Percentiles rank a stretch among this genome's conserved stretches.
phyloP scores from a whole-genome alignment of 768 basidiomycete genomes.

The Filobasidium wieringae region DNA sequence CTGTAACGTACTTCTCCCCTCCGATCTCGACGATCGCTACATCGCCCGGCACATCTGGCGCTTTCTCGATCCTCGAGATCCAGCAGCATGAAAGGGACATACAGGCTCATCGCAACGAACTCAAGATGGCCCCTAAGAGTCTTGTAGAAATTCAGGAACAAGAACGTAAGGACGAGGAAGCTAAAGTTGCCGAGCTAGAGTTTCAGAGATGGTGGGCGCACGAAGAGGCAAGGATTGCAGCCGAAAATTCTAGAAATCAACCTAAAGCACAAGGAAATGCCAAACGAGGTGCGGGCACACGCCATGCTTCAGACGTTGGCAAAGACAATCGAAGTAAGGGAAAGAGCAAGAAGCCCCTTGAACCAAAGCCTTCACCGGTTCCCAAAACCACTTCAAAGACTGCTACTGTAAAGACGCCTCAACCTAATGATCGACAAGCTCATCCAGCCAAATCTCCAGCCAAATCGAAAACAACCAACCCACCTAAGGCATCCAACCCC shows the following conservation, averaged over 20 bases:
- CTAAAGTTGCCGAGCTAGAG: conserved; percentile 50
- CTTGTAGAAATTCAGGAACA: conserved; percentile 77
- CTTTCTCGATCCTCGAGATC: conserved; percentile 67
- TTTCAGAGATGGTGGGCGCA: conserved; percentile 82
- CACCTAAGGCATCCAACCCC: too few relatives aligned
- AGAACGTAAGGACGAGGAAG: conserved; percentile 42
- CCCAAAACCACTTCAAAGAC: too few relatives aligned
- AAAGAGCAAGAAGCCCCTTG: too few relatives aligned
- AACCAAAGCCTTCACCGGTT: too few relatives aligned
- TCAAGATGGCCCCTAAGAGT: conserved; percentile 50
- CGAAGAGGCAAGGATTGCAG: conserved; percentile 43
- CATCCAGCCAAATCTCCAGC: too few relatives aligned
- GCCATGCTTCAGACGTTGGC: too few relatives aligned
- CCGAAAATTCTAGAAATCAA: not conserved
- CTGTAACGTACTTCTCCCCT: conserved; percentile 32
- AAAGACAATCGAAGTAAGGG: too few relatives aligned
- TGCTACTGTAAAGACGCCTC: too few relatives aligned
- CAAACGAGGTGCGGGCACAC: too few relatives aligned
- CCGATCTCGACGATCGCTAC: conserved; percentile 37
- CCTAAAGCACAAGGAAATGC: too few relatives aligned
- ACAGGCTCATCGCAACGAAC: conserved; percentile 38
- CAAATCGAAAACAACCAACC: too few relatives aligned
- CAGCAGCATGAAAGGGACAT: conserved; percentile 59
- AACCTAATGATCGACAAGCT: too few relatives aligned
- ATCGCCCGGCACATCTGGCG: conserved; percentile 23